Base-by-base conservation (phyloP, 495 filamentous ascomycete species). In the Lichina pygmaea region DNA sequence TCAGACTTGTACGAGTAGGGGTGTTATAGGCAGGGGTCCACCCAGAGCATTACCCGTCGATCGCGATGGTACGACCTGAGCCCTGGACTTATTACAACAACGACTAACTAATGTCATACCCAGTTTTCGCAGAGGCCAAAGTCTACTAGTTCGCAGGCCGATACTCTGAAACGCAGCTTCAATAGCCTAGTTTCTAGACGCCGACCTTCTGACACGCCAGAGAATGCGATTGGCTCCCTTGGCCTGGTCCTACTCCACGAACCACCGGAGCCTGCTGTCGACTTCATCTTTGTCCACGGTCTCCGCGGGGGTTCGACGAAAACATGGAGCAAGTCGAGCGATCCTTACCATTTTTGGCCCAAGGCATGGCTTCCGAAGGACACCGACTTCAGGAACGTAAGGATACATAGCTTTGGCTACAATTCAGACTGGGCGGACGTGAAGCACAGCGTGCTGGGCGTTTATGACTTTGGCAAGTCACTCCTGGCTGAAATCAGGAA, bases 331-430 rank as follows among this genome's bases (percentile, higher is more conserved):
- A 30, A 17, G 11, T 36, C 45, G 8, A 11, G 9, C 0, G 44
- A 44, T 31, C 24, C n/a, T 44, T 7, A 30, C n/a, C 42, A 44
- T 39, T 62, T 53, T 45, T 64, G 60, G 62, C 62, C 62, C 3
- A 43, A 57, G 33, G 49, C 53, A 45, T 63, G 62, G 62, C 54
- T 65, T 34, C 53, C 60, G 6, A 33, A 48, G n/a, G 58, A 63
- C 37, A 36, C 48, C 6, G 54, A 31, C 0, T 58, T 65, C 33
- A 34, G 47, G 15, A 47, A 53, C 37, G 57, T 60, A 13, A 51
- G 62, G 8, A 59, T 64, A 13, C 55, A 58, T 36, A 57, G 44
- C 10, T 64, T 60, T 52, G 62, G 62, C 5, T 66, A 65, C 15
- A 30, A 44, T 11, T 42, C 51, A 11, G 46, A 45, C 15, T 53